A percentile compares a stretch with the other conserved stretches of the same genome.
Evolutionary conservation across 805 yeast genomes (phyloP).

Genomic region (Ogataea philodendri): DNA sequence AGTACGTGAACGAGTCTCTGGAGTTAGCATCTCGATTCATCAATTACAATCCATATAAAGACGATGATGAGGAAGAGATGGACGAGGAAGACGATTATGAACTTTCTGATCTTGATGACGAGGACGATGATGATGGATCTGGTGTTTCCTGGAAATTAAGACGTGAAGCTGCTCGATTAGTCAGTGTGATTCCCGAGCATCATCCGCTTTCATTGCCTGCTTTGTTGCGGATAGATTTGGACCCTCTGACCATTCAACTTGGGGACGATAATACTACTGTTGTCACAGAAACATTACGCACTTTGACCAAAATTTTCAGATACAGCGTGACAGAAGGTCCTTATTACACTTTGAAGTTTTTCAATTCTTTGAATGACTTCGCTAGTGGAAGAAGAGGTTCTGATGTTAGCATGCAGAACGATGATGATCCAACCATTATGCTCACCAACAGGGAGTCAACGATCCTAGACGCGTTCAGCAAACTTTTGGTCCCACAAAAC

Average conservation of each 20-base stretch:
- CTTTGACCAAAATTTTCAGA: conserved; percentile 43
- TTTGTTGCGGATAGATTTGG: conserved; percentile 35
- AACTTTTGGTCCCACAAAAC: conserved; percentile 17
- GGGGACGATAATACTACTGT: conserved; percentile 50
- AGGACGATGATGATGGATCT: conserved; percentile 41
- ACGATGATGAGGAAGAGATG: conserved; percentile 32
- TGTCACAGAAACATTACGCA: conserved; percentile 45
- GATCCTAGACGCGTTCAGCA: conserved; percentile 22
- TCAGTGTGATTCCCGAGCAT: conserved; percentile 37
- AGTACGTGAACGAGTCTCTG: conserved; percentile 30
- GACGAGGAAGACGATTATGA: conserved; percentile 38
- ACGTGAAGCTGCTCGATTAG: conserved; percentile 45
- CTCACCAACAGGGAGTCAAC: conserved; percentile 12
- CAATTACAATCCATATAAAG: conserved; percentile 47
- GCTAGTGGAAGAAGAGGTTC: conserved; percentile 32
- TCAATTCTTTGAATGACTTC: conserved; percentile 23
- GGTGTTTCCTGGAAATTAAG: conserved; percentile 61
- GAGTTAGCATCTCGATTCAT: conserved; percentile 34
- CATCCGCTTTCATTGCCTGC: conserved; percentile 38
- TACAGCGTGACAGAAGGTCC: conserved; percentile 31
- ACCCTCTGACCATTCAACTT: conserved; percentile 34
- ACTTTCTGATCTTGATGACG: conserved; percentile 42
- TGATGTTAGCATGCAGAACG: conserved; percentile 39
- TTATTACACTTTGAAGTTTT: conserved; percentile 31
- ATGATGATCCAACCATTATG: conserved; percentile 30